Base-by-base conservation (phyloP, 108 stramenopile genomes). In the Fragilariopsis cylindrus region DNA sequence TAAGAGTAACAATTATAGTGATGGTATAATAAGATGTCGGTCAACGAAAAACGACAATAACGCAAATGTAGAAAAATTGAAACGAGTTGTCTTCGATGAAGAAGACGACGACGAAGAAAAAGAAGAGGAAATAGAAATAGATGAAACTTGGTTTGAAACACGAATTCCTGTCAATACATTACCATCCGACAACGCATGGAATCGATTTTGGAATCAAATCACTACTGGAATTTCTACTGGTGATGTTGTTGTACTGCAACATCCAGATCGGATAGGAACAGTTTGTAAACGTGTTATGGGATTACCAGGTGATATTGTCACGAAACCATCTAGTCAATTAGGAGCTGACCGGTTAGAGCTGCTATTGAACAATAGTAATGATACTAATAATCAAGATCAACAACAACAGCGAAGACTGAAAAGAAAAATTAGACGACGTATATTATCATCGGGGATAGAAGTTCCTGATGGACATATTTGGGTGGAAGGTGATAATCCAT, bases 281-380 rank as follows among this genome's bases (percentile, higher is more conserved):
- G 89, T 98, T 44, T 98, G 97, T 74, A 98, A 98, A 77, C 90
- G 97, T 48, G 90, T 98, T 21, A 75, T 95, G 49, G 97, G 90
- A n/a, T 76, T 97, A 73, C 94, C 94, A 6, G 97, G 97, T 5
- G 96, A 98, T 76, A 64, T 76, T 43, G 87, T 93, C 7, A 82
- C 92, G 7, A 73, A 82, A 47, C 87, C 87, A n/a, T 72, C 79
- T 19, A 49, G 48, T 21, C 43, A 48, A 42, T 21, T n/a, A 47
- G 65, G 65, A 44, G 65, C 62, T 70, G n/a, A 30, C 68, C 53
- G 13, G 69, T 41, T 45, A 4, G 60, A 76, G 74, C 52, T 70
- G 75, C 9, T 72, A 67, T 50, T 48, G 54, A 12, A 57, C 48
- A 48, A 41, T 8, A 40, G 49, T 3, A 15, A 53, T 53, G 15